Evolutionary conservation across 768 basidiomycete genomes (phyloP), one percentile per base, ranked within the genome.

Genomic region (Tephrocybe rancida): DNA sequence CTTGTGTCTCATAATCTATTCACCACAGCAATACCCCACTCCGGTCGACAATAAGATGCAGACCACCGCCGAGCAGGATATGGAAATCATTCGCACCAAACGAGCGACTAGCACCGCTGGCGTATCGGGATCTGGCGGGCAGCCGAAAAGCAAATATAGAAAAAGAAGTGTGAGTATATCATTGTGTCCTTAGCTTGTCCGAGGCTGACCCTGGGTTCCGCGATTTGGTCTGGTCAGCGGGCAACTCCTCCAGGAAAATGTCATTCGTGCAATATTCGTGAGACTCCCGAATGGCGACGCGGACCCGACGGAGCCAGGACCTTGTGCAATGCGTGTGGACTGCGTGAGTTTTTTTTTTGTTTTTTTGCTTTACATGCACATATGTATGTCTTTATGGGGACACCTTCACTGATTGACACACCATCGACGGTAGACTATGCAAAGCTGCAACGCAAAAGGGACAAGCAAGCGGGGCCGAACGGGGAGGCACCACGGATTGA

Each of bases 211-310:
- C 45, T 60, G 47, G 44, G 56, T 68, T 68, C 61, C 60, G 61
- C 59, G 59, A 58, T 66, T 67, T 71, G 57, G 66, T 73, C 64
- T 64, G 64, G 61, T 47, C 71, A 92, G 90, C 84, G 90, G 60
- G 88, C 90, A 39, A 90, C 87, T 32, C 90, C 90, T 16, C 90
- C 90, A 4, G 90, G 90, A 9, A 90, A 92, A 65, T 92, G 90
- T 62, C 88, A 92, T 70, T 91, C 90, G 27, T 92, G 90, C 67
- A 89, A 90, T 70, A 92, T 91, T 51, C 78, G 87, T 54, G 90
- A 92, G 66, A 92, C 90, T 3, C 90, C 90, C n/a, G 90, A 92
- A 67, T 92, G 90, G 90, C 71, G 90, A 48, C 81, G 90, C 22
- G 90, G 90, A 14, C 90, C 90, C 2, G 90, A 92, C 63, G 90